Conservation (phyloP, 352 stramenopile genomes). For the Pythium phragmiticola region DNA sequence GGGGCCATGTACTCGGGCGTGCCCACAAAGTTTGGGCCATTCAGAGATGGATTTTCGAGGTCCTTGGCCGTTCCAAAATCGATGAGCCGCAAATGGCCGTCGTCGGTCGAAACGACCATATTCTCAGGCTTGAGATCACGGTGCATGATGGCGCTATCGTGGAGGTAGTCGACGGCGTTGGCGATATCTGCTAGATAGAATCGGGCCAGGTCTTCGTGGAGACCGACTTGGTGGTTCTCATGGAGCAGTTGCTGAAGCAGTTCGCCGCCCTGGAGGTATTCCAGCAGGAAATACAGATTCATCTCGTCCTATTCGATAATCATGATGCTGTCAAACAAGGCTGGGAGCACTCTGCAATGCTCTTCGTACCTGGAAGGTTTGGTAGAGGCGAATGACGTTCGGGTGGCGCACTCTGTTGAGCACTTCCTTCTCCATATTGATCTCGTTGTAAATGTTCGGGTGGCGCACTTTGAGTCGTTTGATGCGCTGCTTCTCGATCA, state of each 20-base stretch:
- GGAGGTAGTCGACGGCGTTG: constrained; percentile 93
- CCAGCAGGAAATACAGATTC: constrained; percentile 96
- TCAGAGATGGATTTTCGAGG: constrained; percentile 48
- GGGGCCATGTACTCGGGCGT: constrained; percentile 88
- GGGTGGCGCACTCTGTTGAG: constrained; percentile 87
- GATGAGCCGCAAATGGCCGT: constrained; percentile 72
- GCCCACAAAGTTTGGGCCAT: constrained; percentile 87
- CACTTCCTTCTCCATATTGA: constrained; percentile 97
- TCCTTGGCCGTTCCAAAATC: constrained; percentile 88
- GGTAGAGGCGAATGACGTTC: constrained; percentile 94
- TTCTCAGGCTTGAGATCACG: constrained; percentile 96
- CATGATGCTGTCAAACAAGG: not conserved
- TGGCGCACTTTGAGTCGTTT: constrained; percentile 90
- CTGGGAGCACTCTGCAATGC: not conserved
- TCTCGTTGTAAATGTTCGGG: constrained; percentile 98
- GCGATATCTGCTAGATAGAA: constrained; percentile 90
- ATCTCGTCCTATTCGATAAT: constrained; percentile 64
- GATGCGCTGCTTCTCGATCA: constrained; percentile 91
- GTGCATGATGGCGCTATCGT: constrained; percentile 91
- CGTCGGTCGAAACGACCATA: constrained; percentile 80
- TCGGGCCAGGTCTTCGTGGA: constrained; percentile 71
- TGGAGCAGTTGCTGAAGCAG: constrained; percentile 91
- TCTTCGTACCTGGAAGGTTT: constrained; percentile 89
- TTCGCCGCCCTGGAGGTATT: constrained; percentile 91
- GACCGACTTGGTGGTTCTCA: constrained; percentile 67